Base-by-base conservation (phyloP, 108 stramenopile genomes). In the Bacterosira constricta region DNA sequence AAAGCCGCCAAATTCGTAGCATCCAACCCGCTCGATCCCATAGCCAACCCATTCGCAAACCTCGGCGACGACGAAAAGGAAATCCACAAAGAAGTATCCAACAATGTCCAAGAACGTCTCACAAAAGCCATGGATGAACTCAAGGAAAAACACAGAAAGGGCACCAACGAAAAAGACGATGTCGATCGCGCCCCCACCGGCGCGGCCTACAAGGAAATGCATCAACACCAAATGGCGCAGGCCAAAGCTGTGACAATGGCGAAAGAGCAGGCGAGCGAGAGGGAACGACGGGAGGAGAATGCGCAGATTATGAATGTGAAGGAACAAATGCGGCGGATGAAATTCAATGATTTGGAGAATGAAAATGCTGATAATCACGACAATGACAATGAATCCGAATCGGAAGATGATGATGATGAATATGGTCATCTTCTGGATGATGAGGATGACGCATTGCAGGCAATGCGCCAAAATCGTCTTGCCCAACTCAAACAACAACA, bases 1-100 rank as follows among this genome's bases (percentile, higher is more conserved):
- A 96, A 93, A 66, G 83, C 90, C 44, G 80, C 88, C 45, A 96
- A 96, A 69, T 96, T 96, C 61, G 75, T 82, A 29, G 79, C 79
- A 15, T 87, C 89, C 20, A 86, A 93, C 66, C 92, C 91, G 1
- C 80, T 95, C 30, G 89, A 82, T 15, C 92, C 92, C 6, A 78
- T 94, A 64, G 80, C 90, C 5, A 76, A 88, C 27, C 93, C 86
- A 34, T 85, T 85, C 66, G 23, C 77, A 9, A 76, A 72, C 23
- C 80, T 88, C 71, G 68, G 80, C 59, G 90, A 84, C 25, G 85
- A 84, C 44, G 83, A 90, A 53, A 53, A 76, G 8, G 85, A 80
- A 36, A 63, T 76, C 45, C 83, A 88, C 77, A 77, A 87, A 66
- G 80, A 69, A 27, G 71, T 94, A 26, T 65, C 82, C 46, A 77